These are phyloP conservation scores for Xylaria digitata DNA, from an alignment of 2,329 filamentous ascomycete genomes.

Conservation along the genomic window DNA sequence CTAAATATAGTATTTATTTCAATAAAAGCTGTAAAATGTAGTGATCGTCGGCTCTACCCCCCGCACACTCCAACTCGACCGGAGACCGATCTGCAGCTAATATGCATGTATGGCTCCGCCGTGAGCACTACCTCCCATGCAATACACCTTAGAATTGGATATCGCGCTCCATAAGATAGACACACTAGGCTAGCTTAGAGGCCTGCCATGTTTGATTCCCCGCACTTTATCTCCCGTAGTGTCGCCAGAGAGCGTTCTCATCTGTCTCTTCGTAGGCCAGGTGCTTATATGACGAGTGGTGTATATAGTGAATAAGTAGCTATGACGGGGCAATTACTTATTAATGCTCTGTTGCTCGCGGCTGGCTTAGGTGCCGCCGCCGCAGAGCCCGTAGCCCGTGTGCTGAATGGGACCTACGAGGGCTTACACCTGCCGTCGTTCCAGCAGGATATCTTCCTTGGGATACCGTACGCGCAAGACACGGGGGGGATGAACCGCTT, in stretches of 20 bases:
- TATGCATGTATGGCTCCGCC: slow-evolving; percentile 21
- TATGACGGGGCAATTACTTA: slow-evolving; percentile 7
- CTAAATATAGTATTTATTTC: neutral
- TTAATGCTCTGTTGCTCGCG: slow-evolving; percentile 3
- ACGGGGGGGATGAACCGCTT: slow-evolving; percentile 53
- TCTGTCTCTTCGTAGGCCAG: neutral
- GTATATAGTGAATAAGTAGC: neutral
- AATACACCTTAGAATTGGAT: slow-evolving; percentile 14
- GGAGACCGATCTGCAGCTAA: slow-evolving; percentile 24
- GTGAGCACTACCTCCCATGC: slow-evolving; percentile 10
- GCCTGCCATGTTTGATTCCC: slow-evolving; percentile 9
- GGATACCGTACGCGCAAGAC: slow-evolving; percentile 55
- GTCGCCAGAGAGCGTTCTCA: neutral
- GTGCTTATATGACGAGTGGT: neutral
- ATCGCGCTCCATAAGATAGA: slow-evolving; percentile 4
- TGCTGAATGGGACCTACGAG: slow-evolving; percentile 53
- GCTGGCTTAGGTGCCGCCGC: neutral
- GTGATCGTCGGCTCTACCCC: slow-evolving; percentile 14
- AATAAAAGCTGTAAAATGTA: neutral
- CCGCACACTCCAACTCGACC: slow-evolving; percentile 14
- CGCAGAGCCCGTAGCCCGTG: slow-evolving; percentile 39
- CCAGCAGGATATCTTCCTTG: slow-evolving; percentile 58
- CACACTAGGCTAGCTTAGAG: neutral
- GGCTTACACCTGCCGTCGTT: slow-evolving; percentile 50
- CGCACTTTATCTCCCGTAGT: slow-evolving; percentile 11